Evolutionary conservation across 2,329 filamentous ascomycete species (phyloP).

Genomic region (Talaromyces verruculosus): DNA sequence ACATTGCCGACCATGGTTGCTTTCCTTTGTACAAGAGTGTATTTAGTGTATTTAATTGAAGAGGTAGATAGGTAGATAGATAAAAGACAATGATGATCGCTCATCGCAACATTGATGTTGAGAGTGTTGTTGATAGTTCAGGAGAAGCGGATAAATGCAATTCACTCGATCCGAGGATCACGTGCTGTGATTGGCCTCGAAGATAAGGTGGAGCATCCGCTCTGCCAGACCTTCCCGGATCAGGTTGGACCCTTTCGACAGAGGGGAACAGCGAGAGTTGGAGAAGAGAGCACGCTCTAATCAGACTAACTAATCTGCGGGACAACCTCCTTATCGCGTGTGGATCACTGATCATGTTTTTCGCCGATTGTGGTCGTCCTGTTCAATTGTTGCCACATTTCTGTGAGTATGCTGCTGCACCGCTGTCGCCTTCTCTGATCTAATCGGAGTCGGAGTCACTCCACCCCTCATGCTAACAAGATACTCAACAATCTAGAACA

Average conservation of each 20-base stretch:
- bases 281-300: neutral
- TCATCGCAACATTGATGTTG: neutral
- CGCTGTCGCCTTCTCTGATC: neutral
- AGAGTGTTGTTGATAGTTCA: neutral
- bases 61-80: neutral
- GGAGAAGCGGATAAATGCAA: neutral
- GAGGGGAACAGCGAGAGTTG: neutral
- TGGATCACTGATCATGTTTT: neutral
- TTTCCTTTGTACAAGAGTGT: slow-evolving; percentile 1
- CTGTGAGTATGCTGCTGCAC: neutral
- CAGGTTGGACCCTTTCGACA: neutral
- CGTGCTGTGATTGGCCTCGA: neutral
- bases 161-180: neutral
- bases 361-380: neutral
- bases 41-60: neutral
- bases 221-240: neutral
- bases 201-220: neutral
- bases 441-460: slow-evolving; percentile 2
- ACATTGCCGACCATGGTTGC: neutral
- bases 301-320: neutral
- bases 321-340: slow-evolving; percentile 8
- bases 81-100: neutral
- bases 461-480: slow-evolving; percentile 8
- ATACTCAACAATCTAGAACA: slow-evolving; percentile 3
- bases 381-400: neutral